A percentile compares a stretch with the other conserved stretches of the same genome.
phyloP scores from a whole-genome alignment of 768 basidiomycete species.

The Lentinula boryana region DNA sequence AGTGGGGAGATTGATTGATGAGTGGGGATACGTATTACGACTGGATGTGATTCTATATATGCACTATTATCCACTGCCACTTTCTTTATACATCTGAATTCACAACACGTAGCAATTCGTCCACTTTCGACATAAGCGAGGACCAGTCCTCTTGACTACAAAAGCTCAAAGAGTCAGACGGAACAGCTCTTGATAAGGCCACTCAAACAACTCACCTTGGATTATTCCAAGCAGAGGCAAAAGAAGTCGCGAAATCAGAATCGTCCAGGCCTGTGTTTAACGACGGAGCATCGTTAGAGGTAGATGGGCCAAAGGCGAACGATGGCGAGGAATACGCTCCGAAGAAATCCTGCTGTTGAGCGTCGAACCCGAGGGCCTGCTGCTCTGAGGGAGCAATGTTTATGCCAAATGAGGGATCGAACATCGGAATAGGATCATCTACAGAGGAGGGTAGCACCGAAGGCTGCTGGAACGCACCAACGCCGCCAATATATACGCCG shows the following conservation, averaged over 20 bases:
- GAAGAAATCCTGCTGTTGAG: not conserved
- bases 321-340: not conserved
- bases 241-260: not conserved
- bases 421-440: not conserved
- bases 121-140: conserved; percentile 5
- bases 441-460: not conserved
- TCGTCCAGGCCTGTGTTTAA: not conserved
- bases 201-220: not conserved
- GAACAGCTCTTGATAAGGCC: not conserved
- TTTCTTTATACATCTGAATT: not conserved
- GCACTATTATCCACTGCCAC: not conserved
- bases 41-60: too few relatives aligned
- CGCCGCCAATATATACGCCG: not conserved
- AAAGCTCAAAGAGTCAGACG: not conserved
- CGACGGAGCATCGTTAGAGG: not conserved
- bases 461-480: not conserved
- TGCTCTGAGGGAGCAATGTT: not conserved
- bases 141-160: conserved; percentile 1
- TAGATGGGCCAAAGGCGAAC: not conserved
- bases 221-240: not conserved
- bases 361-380: not conserved
- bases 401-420: not conserved
- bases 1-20: too few relatives aligned
- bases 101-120: not conserved
- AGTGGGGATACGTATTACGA: too few relatives aligned